phyloP scores from a whole-genome alignment of 2,329 filamentous ascomycete species.

The Alternaria ventricosa region DNA sequence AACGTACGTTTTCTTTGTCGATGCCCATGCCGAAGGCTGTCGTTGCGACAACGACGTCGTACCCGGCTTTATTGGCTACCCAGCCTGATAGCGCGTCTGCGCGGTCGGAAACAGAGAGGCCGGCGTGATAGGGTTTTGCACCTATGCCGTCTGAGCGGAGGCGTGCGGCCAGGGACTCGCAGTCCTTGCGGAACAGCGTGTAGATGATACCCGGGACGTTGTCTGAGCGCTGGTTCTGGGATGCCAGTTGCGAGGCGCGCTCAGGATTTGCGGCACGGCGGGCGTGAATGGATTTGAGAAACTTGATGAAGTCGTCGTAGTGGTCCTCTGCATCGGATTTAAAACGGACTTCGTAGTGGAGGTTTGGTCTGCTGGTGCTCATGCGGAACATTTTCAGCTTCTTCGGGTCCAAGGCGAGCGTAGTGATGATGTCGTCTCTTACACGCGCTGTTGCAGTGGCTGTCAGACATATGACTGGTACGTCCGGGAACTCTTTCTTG shows the following conservation, averaged over 20 bases:
- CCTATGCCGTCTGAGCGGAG: slow-evolving; percentile 73
- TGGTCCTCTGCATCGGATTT: slow-evolving; percentile 78
- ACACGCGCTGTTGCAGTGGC: slow-evolving; percentile 87
- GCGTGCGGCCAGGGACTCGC: slow-evolving; percentile 71
- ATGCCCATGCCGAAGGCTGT: slow-evolving; percentile 99
- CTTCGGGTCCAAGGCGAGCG: slow-evolving; percentile 70
- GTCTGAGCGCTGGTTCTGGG: slow-evolving; percentile 59
- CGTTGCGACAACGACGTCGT: slow-evolving; percentile 92
- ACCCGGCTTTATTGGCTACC: slow-evolving; percentile 75
- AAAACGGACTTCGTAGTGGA: slow-evolving; percentile 90
- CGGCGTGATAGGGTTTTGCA: slow-evolving; percentile 75
- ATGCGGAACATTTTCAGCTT: slow-evolving; percentile 79
- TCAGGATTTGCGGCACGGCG: slow-evolving; percentile 66
- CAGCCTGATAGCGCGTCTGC: slow-evolving; percentile 74
- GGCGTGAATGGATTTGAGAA: slow-evolving; percentile 75
- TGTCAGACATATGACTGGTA: slow-evolving; percentile 91
- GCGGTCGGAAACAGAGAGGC: slow-evolving; percentile 69
- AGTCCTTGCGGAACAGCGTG: slow-evolving; percentile 76
- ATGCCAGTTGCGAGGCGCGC: slow-evolving; percentile 65
- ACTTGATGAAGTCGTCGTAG: slow-evolving; percentile 75
- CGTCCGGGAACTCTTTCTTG: slow-evolving; percentile 77
- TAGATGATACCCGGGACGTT: slow-evolving; percentile 81
- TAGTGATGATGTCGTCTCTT: slow-evolving; percentile 79
- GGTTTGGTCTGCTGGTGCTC: slow-evolving; percentile 81
- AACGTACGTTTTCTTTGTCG: slow-evolving; percentile 92